These are phyloP conservation scores for Ceratobasidium sp. DNA, from an alignment of 1,284 basidiomycete species.

Conservation along the genomic window DNA sequence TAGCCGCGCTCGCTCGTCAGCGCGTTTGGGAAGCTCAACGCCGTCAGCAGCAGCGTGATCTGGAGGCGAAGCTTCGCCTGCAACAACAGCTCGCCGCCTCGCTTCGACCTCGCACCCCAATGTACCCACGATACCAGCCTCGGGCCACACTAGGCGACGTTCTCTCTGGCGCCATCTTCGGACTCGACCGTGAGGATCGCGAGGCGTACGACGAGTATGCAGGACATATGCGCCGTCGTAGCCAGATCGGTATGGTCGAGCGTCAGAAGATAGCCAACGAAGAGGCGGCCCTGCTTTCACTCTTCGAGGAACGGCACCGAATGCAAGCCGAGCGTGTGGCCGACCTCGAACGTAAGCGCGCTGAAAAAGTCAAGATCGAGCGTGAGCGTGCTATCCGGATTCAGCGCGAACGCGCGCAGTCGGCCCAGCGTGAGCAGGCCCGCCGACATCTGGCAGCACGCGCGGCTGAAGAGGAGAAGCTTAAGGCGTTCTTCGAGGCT, in stretches of 20 bases:
- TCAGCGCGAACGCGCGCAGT: constrained; percentile 6
- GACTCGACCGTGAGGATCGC: constrained; percentile 5
- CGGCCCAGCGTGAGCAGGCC: constrained; percentile 26
- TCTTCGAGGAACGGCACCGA: constrained; percentile 32
- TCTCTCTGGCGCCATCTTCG: constrained; percentile 23
- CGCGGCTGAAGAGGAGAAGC: constrained; percentile 24
- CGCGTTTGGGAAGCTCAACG: constrained; percentile 24
- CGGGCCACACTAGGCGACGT: background rate
- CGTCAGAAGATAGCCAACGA: constrained; percentile 26
- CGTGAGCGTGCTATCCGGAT: too few species aligned
- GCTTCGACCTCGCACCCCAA: constrained; percentile 23
- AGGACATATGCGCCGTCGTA: constrained; percentile 20
- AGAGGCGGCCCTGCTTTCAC: background rate
- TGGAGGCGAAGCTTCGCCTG: constrained; percentile 27
- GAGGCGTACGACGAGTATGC: constrained; percentile 27
- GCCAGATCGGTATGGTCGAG: too few species aligned
- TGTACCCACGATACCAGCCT: constrained; percentile 13
- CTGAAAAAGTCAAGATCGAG: too few species aligned
- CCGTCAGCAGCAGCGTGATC: constrained; percentile 8
- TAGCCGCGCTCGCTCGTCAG: constrained; percentile 31
- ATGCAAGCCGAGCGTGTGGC: constrained; percentile 29
- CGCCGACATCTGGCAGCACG: constrained; percentile 29
- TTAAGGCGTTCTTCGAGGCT: constrained; percentile 29
- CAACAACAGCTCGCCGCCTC: constrained; percentile 35
- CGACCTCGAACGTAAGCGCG: too few species aligned